Percentiles rank a stretch among this genome's conserved stretches.
Conservation (phyloP, 768 basidiomycete genomes). For the Baorangia bicolor region DNA sequence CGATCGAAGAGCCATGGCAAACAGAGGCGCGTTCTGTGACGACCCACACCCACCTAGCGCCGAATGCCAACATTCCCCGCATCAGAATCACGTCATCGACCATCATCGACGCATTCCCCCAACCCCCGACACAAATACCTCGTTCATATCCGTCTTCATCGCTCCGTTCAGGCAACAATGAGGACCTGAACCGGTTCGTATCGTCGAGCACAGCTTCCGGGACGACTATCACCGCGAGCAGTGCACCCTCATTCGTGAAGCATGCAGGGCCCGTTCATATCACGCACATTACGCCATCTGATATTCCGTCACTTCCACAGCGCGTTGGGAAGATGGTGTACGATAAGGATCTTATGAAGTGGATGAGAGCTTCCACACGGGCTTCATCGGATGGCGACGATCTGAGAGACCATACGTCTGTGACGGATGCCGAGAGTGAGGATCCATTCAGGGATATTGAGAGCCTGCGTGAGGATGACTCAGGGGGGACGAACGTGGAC, state of each 20-base stretch:
- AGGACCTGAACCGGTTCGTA: constrained; percentile 85
- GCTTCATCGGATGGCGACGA: constrained; percentile 32
- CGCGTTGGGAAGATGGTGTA: constrained; percentile 86
- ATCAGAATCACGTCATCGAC: constrained; percentile 32
- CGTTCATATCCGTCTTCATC: constrained; percentile 51
- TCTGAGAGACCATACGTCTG: constrained; percentile 28
- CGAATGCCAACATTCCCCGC: constrained; percentile 19
- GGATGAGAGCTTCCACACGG: constrained; percentile 65
- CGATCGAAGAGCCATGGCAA: constrained; percentile 40
- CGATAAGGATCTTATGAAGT: constrained; percentile 79
- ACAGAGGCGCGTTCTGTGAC: constrained; percentile 20
- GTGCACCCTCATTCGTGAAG: constrained; percentile 82
- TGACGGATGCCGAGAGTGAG: constrained; percentile 57
- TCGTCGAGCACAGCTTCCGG: constrained; percentile 83
- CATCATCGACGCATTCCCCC: constrained; percentile 26
- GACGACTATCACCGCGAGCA: constrained; percentile 68
- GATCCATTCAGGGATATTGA: constrained; percentile 94
- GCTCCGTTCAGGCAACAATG: constrained; percentile 50
- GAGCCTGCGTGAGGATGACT: constrained; percentile 69
- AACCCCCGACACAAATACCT: constrained; percentile 32
- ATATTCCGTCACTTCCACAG: constrained; percentile 73
- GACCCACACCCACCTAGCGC: constrained; percentile 1
- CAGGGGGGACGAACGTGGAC: constrained; percentile 24
- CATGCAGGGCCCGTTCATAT: constrained; percentile 78
- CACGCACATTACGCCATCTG: constrained; percentile 76